phyloP scores from a whole-genome alignment of 306 rosid species.

The Canavalia gladiata region DNA sequence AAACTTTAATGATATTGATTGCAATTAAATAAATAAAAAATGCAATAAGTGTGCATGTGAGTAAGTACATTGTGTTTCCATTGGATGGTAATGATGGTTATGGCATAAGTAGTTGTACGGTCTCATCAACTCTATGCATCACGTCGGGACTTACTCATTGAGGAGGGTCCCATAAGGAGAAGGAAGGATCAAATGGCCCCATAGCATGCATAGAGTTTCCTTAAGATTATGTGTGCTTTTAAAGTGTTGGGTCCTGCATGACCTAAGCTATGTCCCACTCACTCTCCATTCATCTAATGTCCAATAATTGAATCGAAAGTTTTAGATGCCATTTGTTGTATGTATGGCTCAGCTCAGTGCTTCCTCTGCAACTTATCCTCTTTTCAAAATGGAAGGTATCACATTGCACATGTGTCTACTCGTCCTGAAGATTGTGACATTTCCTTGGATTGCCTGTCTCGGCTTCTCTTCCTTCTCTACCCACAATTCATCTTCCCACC shows the following conservation, averaged over 20 bases:
- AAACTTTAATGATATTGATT: not conserved
- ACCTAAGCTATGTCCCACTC: slow-evolving; percentile 36
- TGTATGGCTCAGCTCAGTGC: slow-evolving; percentile 39
- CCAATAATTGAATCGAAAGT: slow-evolving; percentile 34
- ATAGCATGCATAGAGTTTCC: not conserved
- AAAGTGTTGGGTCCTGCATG: slow-evolving; percentile 24
- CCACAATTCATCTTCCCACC: not conserved
- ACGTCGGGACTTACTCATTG: slow-evolving; percentile 48
- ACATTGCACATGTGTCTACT: slow-evolving; percentile 21
- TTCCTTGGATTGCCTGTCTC: slow-evolving; percentile 34
- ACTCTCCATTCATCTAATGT: not conserved
- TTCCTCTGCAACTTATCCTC: slow-evolving; percentile 29
- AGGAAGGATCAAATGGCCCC: slow-evolving; percentile 31
- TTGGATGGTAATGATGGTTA: slow-evolving; percentile 26
- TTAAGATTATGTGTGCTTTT: slow-evolving; percentile 15
- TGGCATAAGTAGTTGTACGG: slow-evolving; percentile 31
- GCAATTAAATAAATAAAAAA: not conserved
- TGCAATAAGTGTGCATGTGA: not conserved
- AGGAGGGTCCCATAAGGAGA: slow-evolving; percentile 45
- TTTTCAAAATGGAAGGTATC: slow-evolving; percentile 15
- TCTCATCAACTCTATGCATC: slow-evolving; percentile 28
- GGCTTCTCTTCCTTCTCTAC: slow-evolving; percentile 13
- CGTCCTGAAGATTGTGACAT: slow-evolving; percentile 37
- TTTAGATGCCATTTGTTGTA: not conserved
- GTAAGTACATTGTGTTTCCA: not conserved